These are phyloP conservation scores for Cytospora piceae DNA, from an alignment of 2,329 filamentous ascomycete genomes.

Conservation along the genomic window DNA sequence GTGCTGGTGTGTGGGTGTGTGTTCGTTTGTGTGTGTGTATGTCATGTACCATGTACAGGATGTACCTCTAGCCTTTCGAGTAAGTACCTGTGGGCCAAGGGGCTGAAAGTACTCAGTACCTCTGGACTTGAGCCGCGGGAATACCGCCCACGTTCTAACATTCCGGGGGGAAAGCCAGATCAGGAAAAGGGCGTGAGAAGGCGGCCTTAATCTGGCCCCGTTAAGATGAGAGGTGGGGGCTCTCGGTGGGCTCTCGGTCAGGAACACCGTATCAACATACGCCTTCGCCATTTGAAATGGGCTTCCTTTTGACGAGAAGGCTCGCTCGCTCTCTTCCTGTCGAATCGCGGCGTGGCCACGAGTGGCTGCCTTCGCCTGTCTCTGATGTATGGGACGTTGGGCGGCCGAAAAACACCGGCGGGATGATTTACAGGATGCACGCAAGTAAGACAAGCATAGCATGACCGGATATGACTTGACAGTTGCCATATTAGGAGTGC, in stretches of 20 bases:
- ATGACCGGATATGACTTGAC: slow-evolving; percentile 5
- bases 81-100: slow-evolving; percentile 28
- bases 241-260: slow-evolving; percentile 11
- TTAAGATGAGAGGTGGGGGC: slow-evolving; percentile 22
- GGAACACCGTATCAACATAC: not conserved
- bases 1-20: not conserved
- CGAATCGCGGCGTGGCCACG: not conserved
- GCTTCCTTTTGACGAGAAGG: not conserved
- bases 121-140: slow-evolving; percentile 7
- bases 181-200: not conserved
- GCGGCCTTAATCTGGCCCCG: not conserved
- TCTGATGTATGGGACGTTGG: slow-evolving; percentile 7
- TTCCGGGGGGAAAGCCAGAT: not conserved
- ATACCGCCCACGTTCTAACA: slow-evolving; percentile 10
- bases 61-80: slow-evolving; percentile 21
- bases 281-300: not conserved
- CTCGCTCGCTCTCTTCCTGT: not conserved
- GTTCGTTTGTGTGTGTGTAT: not conserved
- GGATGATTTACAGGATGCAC: slow-evolving; percentile 21
- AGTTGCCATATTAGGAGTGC: slow-evolving; percentile 11
- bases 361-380: not conserved
- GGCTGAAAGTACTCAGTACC: slow-evolving; percentile 22
- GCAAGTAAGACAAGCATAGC: slow-evolving; percentile 18
- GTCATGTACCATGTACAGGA: not conserved
- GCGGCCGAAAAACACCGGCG: slow-evolving; percentile 4